phyloP scores from a whole-genome alignment of 148 eudicot species.

The Arbutus unedo region DNA sequence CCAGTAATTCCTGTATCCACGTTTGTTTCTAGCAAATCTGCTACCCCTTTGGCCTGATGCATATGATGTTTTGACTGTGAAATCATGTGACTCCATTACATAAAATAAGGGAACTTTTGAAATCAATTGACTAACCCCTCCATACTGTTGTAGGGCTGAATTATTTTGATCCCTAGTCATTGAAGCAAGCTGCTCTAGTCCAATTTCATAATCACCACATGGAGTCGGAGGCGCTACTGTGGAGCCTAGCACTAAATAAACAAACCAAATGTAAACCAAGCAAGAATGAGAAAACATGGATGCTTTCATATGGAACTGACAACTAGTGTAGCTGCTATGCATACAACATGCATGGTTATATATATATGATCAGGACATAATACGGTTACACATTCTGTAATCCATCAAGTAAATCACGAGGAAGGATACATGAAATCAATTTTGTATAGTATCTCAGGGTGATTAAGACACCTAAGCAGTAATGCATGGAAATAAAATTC shows the following conservation, averaged over 20 bases:
- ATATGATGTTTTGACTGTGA: constrained; percentile 3
- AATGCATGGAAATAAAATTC: neutral
- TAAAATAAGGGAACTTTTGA: neutral
- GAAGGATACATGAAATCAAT: neutral
- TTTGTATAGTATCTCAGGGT: neutral
- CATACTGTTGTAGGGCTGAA: constrained; percentile 62
- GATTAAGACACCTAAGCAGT: neutral
- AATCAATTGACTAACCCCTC: constrained; percentile 59
- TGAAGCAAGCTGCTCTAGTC: constrained; percentile 72
- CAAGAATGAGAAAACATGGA: neutral
- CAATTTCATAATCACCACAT: constrained; percentile 57
- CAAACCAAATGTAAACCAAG: neutral
- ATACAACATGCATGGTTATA: neutral
- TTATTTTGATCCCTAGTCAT: constrained; percentile 68
- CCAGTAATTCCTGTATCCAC: constrained; percentile 59
- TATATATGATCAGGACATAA: neutral
- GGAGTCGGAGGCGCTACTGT: constrained; percentile 50
- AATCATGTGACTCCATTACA: neutral
- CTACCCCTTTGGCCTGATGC: constrained; percentile 67
- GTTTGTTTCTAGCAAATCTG: constrained; percentile 56
- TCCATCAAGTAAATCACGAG: constrained; percentile 6
- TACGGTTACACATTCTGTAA: neutral
- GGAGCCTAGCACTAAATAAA: constrained; percentile 47
- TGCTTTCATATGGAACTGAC: neutral
- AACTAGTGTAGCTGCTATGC: neutral